Percentiles rank a stretch among this genome's conserved stretches.
These are phyloP conservation scores for Poronia punctata DNA, from an alignment of 495 filamentous ascomycete species.

Conservation along the genomic window DNA sequence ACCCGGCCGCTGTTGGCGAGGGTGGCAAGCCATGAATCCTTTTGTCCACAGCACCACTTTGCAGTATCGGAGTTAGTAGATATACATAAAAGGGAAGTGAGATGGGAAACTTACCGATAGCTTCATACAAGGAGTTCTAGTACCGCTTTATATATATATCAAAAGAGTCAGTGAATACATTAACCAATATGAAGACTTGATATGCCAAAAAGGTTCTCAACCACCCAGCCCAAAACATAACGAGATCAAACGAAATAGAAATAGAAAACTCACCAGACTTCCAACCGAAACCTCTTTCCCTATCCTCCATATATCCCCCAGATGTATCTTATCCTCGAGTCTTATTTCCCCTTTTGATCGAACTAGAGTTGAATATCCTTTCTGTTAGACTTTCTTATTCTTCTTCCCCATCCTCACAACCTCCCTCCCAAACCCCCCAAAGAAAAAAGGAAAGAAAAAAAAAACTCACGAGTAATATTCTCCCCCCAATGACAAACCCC, in stretches of 20 bases:
- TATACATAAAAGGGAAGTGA: no score
- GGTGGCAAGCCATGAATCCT: constrained; percentile 3
- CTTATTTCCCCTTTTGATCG: constrained; percentile 1
- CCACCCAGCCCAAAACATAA: no score
- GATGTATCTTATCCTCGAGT: constrained; percentile 5
- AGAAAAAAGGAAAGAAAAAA: neutral
- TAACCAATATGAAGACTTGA: no score
- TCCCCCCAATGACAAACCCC: constrained; percentile 8
- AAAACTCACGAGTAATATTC: constrained; percentile 3
- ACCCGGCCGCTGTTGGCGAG: constrained; percentile 4
- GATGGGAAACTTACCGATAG: no score
- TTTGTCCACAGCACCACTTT: constrained; percentile 8
- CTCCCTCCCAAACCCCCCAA: neutral
- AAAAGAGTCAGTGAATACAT: neutral
- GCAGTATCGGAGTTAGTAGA: no score
- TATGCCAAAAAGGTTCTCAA: no score
- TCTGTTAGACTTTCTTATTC: no score
- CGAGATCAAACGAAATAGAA: no score
- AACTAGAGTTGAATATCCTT: no score
- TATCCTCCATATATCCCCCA: constrained; percentile 9
- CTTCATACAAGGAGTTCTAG: constrained; percentile 7
- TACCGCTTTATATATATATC: constrained; percentile 1
- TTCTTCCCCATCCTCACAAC: no score
- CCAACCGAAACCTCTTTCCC: constrained; percentile 5
- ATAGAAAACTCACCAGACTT: constrained; percentile 8